These are phyloP conservation scores for Phytopythium aichiense DNA, from an alignment of 352 stramenopile species.

Conservation along the genomic window DNA sequence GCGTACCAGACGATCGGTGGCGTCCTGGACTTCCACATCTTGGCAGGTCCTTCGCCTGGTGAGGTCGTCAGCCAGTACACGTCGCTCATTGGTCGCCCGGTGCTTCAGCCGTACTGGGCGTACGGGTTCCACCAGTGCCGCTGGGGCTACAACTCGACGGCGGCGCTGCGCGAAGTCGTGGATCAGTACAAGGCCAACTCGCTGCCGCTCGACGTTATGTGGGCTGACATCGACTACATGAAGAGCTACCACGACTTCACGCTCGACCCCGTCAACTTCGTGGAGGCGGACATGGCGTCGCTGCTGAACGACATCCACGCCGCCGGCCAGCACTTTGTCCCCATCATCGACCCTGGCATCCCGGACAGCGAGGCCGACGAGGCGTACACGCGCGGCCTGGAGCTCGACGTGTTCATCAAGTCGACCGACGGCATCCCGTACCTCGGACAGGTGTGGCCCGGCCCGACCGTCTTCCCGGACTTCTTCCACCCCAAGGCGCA, in stretches of 20 bases:
- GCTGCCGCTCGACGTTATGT: conserved; percentile 52
- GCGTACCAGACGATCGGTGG: conserved; percentile 55
- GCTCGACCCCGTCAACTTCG: conserved; percentile 50
- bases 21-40: conserved; percentile 57
- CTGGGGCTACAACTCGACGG: conserved; percentile 32
- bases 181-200: conserved; percentile 32
- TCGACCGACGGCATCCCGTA: conserved; percentile 54
- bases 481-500: conserved; percentile 72
- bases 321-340: conserved; percentile 57
- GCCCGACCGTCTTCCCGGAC: conserved; percentile 74
- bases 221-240: conserved; percentile 71
- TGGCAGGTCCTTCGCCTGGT: conserved; percentile 34
- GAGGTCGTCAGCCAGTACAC: conserved; percentile 57
- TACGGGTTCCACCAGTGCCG: conserved; percentile 72
- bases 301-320: conserved; percentile 54
- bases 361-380: conserved; percentile 43
- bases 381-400: conserved; percentile 48
- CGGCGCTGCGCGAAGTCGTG: conserved; percentile 31
- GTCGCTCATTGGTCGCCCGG: conserved; percentile 43
- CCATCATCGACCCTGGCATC: conserved; percentile 84
- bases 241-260: conserved; percentile 59
- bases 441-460: conserved; percentile 78
- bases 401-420: conserved; percentile 78
- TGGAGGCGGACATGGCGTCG: conserved; percentile 17
- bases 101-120: conserved; percentile 63